phyloP scores from a whole-genome alignment of 768 basidiomycete genomes.

The Imleria badia region DNA sequence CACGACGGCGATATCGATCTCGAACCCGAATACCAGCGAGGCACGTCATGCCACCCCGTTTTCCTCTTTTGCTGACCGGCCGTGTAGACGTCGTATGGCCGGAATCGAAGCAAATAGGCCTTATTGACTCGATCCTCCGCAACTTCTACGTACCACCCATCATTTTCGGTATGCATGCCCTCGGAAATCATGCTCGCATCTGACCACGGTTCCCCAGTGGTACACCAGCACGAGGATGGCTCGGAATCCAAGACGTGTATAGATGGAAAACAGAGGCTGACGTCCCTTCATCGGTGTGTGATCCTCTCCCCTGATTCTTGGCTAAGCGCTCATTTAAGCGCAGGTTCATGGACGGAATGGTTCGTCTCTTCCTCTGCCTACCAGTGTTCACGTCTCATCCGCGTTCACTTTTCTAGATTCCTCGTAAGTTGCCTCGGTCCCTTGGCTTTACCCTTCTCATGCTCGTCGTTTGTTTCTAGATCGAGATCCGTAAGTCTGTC shows the following conservation, averaged over 20 bases:
- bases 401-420: constrained; percentile 42
- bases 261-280: constrained; percentile 80
- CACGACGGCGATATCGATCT: constrained; percentile 61
- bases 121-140: constrained; percentile 76
- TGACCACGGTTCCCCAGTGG: constrained; percentile 39
- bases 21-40: constrained; percentile 79
- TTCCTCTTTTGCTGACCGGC: not conserved
- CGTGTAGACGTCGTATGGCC: constrained; percentile 74
- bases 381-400: constrained; percentile 2
- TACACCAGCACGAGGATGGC: constrained; percentile 55
- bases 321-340: not conserved
- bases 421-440: constrained; percentile 40
- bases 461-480: constrained; percentile 22
- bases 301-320: not conserved
- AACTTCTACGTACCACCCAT: constrained; percentile 82
- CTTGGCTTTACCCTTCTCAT: not conserved
- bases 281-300: constrained; percentile 66
- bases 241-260: constrained; percentile 66
- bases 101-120: constrained; percentile 67
- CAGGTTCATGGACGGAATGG: constrained; percentile 70
- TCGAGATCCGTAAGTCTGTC: constrained; percentile 44
- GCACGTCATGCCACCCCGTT: constrained; percentile 32
- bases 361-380: constrained; percentile 35
- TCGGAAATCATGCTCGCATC: not conserved
- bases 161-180: constrained; percentile 56